Base-by-base conservation (phyloP, 768 basidiomycete species). In the Lyophyllum decastes region DNA sequence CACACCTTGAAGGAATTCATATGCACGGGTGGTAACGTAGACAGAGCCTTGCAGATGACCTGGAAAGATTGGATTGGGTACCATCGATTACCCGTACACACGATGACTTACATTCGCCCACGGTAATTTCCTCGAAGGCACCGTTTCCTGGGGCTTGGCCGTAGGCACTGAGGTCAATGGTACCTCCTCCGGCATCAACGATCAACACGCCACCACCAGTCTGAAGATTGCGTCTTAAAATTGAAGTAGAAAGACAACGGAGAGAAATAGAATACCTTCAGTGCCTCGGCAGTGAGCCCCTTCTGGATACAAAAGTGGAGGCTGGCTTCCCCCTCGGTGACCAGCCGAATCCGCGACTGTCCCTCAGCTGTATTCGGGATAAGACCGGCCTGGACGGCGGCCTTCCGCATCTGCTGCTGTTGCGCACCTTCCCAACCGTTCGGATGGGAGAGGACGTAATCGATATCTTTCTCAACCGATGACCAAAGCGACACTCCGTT, bases 351-450 rank as follows among this genome's bases (percentile, higher is more conserved):
- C 0, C 79, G 76, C 1, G 68, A 64, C n/a, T 73, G 75, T 0
- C 73, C 76, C 16, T 68, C 69, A 1, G 64, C 55, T 0, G 67
- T 74, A 50, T 79, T 68, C 0, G 77, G 69, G 11, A 88, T 71
- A 21, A 88, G 73, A 8, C 82, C 82, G 0, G 83, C 86, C 19
- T 66, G 55, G 1, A 80, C 70, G 0, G 83, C 83, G 1, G 86
- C 86, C 22, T 68, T 67, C 3, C 86, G 79, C 72, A 88, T 83
- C 62, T 78, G 73, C 22, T 70, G 71, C 59, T 88, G 87, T 62
- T 88, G 86, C 1, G 66, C 68, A 0, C 83, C 83, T 59, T 82
- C 86, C 86, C 86, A 88, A 0, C 83, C 86, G 60, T 87, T 87
- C 4, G 86, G 86, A 61, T 87, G 86, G 1, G 79, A 78, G 16